Percentiles rank a stretch among this genome's conserved stretches.
These are phyloP conservation scores for Yamadazyma atmosphaerica DNA, from an alignment of 1,139 yeast genomes.

Conservation along the genomic window DNA sequence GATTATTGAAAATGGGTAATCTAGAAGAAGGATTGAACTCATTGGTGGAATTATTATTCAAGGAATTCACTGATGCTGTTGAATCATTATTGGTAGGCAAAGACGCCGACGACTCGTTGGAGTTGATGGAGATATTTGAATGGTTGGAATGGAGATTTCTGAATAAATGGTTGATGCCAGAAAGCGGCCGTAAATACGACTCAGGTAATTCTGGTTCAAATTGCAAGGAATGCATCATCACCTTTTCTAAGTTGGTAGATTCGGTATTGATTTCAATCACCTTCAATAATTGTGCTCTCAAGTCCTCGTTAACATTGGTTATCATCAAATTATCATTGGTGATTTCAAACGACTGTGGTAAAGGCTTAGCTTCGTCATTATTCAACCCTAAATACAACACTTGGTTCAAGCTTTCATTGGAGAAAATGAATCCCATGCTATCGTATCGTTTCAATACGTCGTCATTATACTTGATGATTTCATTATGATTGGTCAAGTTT, in stretches of 20 bases:
- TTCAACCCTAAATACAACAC: constrained; percentile 43
- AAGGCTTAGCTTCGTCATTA: constrained; percentile 29
- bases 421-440: constrained; percentile 47
- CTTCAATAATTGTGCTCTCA: constrained; percentile 28
- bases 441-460: constrained; percentile 46
- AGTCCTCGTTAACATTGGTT: constrained; percentile 13
- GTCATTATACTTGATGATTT: constrained; percentile 43
- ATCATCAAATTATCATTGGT: constrained; percentile 2
- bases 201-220: constrained; percentile 46
- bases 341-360: constrained; percentile 19
- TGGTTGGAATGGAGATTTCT: constrained; percentile 11
- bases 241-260: constrained; percentile 36
- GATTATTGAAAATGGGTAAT: constrained; percentile 41
- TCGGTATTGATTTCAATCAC: constrained; percentile 43
- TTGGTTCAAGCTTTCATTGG: constrained; percentile 48
- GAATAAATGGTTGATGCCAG: constrained; percentile 2
- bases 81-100: constrained; percentile 5
- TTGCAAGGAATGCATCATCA: constrained; percentile 40
- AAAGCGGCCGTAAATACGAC: constrained; percentile 28
- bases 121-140: constrained; percentile 30
- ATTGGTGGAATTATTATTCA: neutral
- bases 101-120: constrained; percentile 25
- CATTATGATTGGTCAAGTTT: constrained; percentile 37
- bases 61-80: constrained; percentile 1
- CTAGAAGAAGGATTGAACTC: constrained; percentile 22